Evolutionary conservation across 257 asterid species (phyloP), one percentile per base, ranked within the genome.

Genomic region (Ajuga chamaepitys): DNA sequence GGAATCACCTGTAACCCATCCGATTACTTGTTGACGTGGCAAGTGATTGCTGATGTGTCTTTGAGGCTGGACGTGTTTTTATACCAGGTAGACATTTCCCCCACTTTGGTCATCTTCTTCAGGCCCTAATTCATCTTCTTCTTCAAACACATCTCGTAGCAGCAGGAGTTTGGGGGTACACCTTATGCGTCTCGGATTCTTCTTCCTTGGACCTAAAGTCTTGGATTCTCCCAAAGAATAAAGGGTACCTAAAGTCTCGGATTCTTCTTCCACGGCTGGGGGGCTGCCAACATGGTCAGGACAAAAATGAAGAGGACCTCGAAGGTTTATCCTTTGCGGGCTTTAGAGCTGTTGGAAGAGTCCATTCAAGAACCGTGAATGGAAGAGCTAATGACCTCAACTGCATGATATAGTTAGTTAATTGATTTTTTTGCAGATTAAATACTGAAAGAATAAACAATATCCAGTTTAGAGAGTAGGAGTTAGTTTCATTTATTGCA

Each of bases 191-290:
- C 99, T 62, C 97, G 88, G 60, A 93, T 93, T 83, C 99, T 88
- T 75, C 97, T 88, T 20, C 99, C 99, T 41, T 88, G 99, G 76
- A 93, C 96, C 88, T 93, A 97, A 63, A 93, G 90, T 93, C 99
- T 62, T 80, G 88, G 54, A 86, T 74, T 70, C 88, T 95, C 70
- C n/a, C n/a, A n/a, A n/a, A n/a, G n/a, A n/a, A n/a, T n/a, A n/a
- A n/a, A n/a, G n/a, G n/a, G n/a, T n/a, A n/a, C n/a, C n/a, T n/a
- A n/a, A n/a, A n/a, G n/a, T n/a, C n/a, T 90, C 97, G 9, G 87
- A 67, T 66, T 81, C 83, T 70, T 77, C 96, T 75, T 86, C 96
- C 79, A 76, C 88, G 57, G 85, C 10, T 58, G 87, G 73, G n/a
- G 74, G 71, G 53, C 35, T 25, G 35, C 79, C 74, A 53, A 50